Evolutionary conservation across 139 green algal species (phyloP).

Genomic region (Chlorella vulgaris): DNA sequence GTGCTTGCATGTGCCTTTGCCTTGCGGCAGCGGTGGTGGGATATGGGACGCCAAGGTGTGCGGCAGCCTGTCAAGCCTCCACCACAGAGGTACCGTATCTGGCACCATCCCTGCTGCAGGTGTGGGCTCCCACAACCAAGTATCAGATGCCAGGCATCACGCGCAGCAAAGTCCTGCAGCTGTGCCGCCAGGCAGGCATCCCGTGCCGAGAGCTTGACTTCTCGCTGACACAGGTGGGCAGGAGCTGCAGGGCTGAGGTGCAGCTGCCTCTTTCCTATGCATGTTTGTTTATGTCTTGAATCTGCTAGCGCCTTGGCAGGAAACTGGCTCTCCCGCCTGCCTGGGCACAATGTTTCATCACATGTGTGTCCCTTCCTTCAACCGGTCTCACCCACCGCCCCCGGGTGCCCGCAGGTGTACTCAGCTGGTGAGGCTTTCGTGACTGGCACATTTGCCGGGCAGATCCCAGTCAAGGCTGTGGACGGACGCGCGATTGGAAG

Average conservation of each 20-base stretch:
- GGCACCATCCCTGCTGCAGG: background rate
- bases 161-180: slow-evolving; percentile 58
- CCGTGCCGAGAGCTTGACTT: slow-evolving; percentile 66
- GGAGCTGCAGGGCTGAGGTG: background rate
- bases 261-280: background rate
- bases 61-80: too few species aligned
- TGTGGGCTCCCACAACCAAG: slow-evolving; percentile 48
- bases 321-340: background rate
- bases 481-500: slow-evolving; percentile 65
- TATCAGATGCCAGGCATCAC: slow-evolving; percentile 80
- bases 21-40: too few species aligned
- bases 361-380: too few species aligned
- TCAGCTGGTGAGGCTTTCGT: slow-evolving; percentile 77
- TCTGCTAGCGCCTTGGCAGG: background rate
- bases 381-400: background rate
- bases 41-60: too few species aligned
- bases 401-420: slow-evolving; percentile 60
- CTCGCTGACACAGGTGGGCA: slow-evolving; percentile 59
- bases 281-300: background rate
- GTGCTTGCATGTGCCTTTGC: too few species aligned
- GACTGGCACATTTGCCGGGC: slow-evolving; percentile 77
- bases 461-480: slow-evolving; percentile 69
- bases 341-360: too few species aligned
- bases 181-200: slow-evolving; percentile 57
- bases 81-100: too few species aligned